Evolutionary conservation across 768 basidiomycete species (phyloP), one percentile per base, ranked within the genome.

Genomic region (Hericium alpestre): DNA sequence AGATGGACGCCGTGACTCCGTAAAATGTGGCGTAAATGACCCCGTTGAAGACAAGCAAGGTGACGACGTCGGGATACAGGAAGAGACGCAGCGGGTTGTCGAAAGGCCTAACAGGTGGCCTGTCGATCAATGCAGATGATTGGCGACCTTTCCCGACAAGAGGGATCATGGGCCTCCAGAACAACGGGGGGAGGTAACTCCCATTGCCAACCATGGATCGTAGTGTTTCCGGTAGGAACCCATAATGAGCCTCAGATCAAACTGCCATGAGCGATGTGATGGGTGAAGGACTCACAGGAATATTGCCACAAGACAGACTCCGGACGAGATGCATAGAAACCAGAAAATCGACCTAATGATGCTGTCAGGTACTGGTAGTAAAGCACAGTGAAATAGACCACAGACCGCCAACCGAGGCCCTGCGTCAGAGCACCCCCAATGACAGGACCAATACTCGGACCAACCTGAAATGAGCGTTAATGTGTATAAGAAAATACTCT

Each of bases 81-180:
- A 87, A 76, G 12, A 87, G 69, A 6, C 68, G 70, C 18, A 88
- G 70, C 0, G 83, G 83, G 59, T 87, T 85, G 20, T 65, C 68
- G 61, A 79, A 75, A 8, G 69, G 65, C 58, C 73, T 74, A 51
- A 59, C 54, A 54, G 69, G 65, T 39, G 58, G 69, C 51, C 12
- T 61, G 43, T 58, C 51, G 20, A 22, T 13, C 6, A 20, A 40
- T 0, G 38, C 38, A 13, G 13, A 49, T 22, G n/a, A 20, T 10
- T 20, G n/a, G 8, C 54, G 49, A 12, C 56, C 59, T 39, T 63
- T 65, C 39, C 67, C 67, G 39, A 67, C 59, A 32, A 70, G 50
- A 15, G 72, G 71, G 13, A 77, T 58, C 11, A 72, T 56, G 0
- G 73, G 70, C 1, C 60, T 63, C 55, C 70, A 70, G 9, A 67